Percentiles rank a stretch among this genome's conserved stretches.
Evolutionary conservation across 1,284 basidiomycete genomes (phyloP).

Genomic region (Cystobasidiaceae sp.): DNA sequence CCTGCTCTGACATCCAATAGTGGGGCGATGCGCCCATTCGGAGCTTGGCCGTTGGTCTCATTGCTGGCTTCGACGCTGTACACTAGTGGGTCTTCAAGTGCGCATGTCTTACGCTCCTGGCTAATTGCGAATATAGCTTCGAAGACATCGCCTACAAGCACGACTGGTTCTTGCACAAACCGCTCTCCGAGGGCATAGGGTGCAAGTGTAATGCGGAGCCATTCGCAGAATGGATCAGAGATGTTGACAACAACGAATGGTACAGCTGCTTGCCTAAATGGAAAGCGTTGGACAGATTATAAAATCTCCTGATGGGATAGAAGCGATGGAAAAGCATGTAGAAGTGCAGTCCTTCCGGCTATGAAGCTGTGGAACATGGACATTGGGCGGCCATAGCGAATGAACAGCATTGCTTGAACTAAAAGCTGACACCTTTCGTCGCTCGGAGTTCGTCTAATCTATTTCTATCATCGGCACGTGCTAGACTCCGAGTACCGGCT

Average conservation of each 20-base stretch:
- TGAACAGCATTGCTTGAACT: no score
- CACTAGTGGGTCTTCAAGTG: slow-evolving; percentile 35
- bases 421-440: no score
- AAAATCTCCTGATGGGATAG: not conserved
- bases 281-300: slow-evolving; percentile 14
- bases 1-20: slow-evolving; percentile 3
- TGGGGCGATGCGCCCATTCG: slow-evolving; percentile 50
- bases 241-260: slow-evolving; percentile 34
- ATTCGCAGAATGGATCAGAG: slow-evolving; percentile 36
- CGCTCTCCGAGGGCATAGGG: slow-evolving; percentile 22
- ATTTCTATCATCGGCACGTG: no score
- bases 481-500: no score
- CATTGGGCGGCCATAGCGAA: no score
- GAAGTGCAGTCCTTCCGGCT: no score
- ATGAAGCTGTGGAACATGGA: no score
- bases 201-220: slow-evolving; percentile 32
- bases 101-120: not conserved
- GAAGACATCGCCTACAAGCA: slow-evolving; percentile 41
- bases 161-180: slow-evolving; percentile 41
- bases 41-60: slow-evolving; percentile 42
- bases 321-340: no score
- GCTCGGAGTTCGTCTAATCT: no score
- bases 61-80: slow-evolving; percentile 33
- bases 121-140: no score
- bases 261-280: slow-evolving; percentile 32